Conservation (phyloP, 2,329 filamentous ascomycete species). For the Fusarium paranaense region DNA sequence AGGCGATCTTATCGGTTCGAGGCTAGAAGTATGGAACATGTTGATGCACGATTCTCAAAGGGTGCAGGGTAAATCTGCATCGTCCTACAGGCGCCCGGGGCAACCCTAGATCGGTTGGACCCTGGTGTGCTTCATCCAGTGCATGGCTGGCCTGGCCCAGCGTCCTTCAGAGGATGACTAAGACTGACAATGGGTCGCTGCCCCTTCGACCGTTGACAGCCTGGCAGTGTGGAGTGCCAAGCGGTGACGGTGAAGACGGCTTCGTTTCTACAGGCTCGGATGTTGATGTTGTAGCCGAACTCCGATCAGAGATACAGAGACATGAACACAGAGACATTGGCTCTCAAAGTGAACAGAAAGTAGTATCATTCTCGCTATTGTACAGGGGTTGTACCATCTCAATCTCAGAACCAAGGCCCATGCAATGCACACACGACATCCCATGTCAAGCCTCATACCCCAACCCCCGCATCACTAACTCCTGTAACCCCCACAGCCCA, state of each 20-base stretch:
- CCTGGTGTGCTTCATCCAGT: not conserved
- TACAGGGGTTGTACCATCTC: not conserved
- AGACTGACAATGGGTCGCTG: not conserved
- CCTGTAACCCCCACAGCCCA: not conserved
- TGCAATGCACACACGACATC: not conserved
- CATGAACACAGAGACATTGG: not conserved
- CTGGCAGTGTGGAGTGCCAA: slow-evolving; percentile 2
- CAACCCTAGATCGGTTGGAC: not conserved
- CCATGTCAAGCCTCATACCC: not conserved
- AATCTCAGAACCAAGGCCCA: not conserved
- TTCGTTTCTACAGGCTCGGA: not conserved
- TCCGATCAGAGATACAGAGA: not conserved
- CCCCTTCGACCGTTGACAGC: not conserved
- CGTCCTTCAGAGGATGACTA: not conserved
- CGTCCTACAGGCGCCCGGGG: not conserved
- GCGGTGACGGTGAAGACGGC: not conserved
- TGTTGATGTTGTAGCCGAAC: not conserved
- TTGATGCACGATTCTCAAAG: slow-evolving; percentile 3
- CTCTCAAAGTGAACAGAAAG: not conserved
- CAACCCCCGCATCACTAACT: not conserved
- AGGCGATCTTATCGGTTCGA: not conserved
- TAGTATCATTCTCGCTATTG: not conserved
- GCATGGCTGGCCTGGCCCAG: not conserved
- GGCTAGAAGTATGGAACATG: not conserved
- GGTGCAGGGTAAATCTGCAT: slow-evolving; percentile 1